Base-by-base conservation (phyloP, 495 filamentous ascomycete species). In the Copromyces sp. region DNA sequence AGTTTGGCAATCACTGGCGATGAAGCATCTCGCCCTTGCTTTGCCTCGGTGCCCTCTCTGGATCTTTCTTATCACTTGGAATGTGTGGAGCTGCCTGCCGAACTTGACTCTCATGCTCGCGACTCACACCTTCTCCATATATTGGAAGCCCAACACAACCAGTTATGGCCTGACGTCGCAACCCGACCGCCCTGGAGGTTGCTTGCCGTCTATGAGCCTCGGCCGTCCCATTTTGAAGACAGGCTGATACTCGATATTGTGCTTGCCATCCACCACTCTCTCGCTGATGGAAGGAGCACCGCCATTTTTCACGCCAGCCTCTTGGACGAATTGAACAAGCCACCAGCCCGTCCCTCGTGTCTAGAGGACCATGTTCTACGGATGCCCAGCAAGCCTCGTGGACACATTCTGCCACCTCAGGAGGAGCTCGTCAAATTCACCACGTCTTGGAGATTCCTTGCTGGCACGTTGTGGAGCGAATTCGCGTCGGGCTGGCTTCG, bases 261-360 rank as follows among this genome's bases (percentile, higher is more conserved):
- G 32, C 79, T 81, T 69, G 79, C 79, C 24, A 78, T 74, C 29
- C 81, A 81, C 35, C 82, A 84, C 32, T 68, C 74, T 7, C 73
- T 81, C 14, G 74, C 74, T 6, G 82, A 83, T 71, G 82, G 82
- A 2, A 79, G 77, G 7, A 77, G 80, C 69, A 79, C 76, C 6
- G 77, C 77, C 45, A 40, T 75, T 8, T 83, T 83, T 44, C 82
- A 82, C 44, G 68, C 76, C 68, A 73, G 74, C 17, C 74, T 83
- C 12, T 75, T 83, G 32, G 68, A 76, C 14, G 68, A 77, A 32
- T 75, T 83, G 17, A 75, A 73, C 53, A 59, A 68, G 9, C 40
- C 37, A 2, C 35, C 71, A 53, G 69, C 7, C 20, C 73, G 32
- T n/a, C 75, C 70, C 3, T 42, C 41, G 3, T 70, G 53, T 37